phyloP scores from a whole-genome alignment of 2,329 filamentous ascomycete genomes.

The Decorospora gaudefroyi region DNA sequence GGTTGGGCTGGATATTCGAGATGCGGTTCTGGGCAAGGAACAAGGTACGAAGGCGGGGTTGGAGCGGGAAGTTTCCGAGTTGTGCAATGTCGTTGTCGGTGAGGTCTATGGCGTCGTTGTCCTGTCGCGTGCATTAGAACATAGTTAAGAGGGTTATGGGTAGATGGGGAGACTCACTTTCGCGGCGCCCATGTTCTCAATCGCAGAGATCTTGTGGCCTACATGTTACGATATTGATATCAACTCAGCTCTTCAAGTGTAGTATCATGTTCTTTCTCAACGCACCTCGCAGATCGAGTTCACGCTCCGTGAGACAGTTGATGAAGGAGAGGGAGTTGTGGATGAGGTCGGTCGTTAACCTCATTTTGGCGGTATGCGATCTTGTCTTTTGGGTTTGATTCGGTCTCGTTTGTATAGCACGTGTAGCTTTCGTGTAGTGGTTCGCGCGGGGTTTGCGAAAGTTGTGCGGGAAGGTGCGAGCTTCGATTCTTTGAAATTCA shows the following conservation, averaged over 20 bases:
- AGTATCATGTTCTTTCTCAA: conserved; percentile 98
- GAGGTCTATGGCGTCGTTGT: conserved; percentile 95
- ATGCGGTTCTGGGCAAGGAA: conserved; percentile 90
- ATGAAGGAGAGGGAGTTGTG: conserved; percentile 94
- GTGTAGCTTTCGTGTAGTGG: background rate
- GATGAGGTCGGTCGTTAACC: conserved; percentile 94
- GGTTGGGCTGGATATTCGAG: conserved; percentile 73
- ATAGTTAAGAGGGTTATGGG: background rate
- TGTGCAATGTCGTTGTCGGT: conserved; percentile 96
- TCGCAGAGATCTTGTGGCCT: conserved; percentile 97
- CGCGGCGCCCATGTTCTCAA: conserved; percentile 96
- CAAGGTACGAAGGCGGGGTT: conserved; percentile 82
- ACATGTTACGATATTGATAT: conserved; percentile 68
- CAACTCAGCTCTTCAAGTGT: conserved; percentile 86
- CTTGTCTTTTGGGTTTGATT: background rate
- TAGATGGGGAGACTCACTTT: conserved; percentile 64
- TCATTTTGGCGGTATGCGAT: conserved; percentile 63
- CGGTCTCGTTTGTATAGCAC: background rate
- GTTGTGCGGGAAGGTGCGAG: conserved; percentile 10
- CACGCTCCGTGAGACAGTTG: conserved; percentile 97
- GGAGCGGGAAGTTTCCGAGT: conserved; percentile 90
- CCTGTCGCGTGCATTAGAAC: conserved; percentile 56
- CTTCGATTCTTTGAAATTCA: conserved; percentile 14
- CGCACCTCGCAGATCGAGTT: conserved; percentile 99
- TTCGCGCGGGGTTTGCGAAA: conserved; percentile 5